Percentiles rank a stretch among this genome's conserved stretches.
Evolutionary conservation across 1,284 basidiomycete species (phyloP).

Genomic region (Phlebopus sp.): DNA sequence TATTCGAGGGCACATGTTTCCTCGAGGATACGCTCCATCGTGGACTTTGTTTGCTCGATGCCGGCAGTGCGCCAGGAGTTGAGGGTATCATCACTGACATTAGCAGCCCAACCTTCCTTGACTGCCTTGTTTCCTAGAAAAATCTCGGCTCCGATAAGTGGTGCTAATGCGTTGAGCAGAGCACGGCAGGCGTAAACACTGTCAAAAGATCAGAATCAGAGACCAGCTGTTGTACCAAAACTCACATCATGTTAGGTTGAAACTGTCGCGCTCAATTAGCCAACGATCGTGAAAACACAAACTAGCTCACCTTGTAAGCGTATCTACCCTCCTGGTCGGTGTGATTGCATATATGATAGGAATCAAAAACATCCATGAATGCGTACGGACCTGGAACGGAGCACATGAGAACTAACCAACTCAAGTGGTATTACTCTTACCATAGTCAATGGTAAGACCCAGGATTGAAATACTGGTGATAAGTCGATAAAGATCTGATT

Average conservation of each 20-base stretch:
- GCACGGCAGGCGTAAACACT: constrained; percentile 78
- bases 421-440: constrained; percentile 30
- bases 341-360: constrained; percentile 91
- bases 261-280: constrained; percentile 30
- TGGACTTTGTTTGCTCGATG: constrained; percentile 49
- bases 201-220: constrained; percentile 8
- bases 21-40: constrained; percentile 58
- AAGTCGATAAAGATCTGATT: constrained; percentile 11
- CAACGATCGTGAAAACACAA: neutral
- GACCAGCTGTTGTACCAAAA: constrained; percentile 1
- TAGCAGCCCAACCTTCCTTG: constrained; percentile 59
- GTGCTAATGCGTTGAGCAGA: constrained; percentile 71
- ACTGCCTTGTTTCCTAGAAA: constrained; percentile 53
- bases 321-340: constrained; percentile 86
- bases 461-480: constrained; percentile 69
- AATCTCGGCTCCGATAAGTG: constrained; percentile 79
- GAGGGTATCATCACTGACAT: constrained; percentile 51
- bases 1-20: constrained; percentile 60
- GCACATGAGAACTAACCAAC: neutral
- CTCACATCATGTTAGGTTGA: constrained; percentile 60
- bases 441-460: constrained; percentile 93
- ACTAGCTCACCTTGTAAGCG: constrained; percentile 66
- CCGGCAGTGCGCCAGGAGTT: constrained; percentile 62
- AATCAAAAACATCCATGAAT: constrained; percentile 92
- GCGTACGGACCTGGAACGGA: constrained; percentile 72